These are phyloP conservation scores for Globisporangium orthogonon DNA, from an alignment of 352 stramenopile species.

Conservation along the genomic window DNA sequence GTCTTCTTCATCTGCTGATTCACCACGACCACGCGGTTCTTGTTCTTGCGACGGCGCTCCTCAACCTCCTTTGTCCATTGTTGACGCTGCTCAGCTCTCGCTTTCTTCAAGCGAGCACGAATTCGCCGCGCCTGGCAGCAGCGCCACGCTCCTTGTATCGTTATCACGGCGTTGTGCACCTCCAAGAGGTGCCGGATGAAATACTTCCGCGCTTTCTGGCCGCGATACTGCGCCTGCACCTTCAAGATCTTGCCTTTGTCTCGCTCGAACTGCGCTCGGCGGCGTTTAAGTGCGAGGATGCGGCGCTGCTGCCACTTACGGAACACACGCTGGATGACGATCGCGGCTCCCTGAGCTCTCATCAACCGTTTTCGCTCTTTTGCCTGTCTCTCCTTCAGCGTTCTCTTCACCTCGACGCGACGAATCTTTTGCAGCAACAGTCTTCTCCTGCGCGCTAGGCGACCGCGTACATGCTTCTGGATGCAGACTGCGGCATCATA, in stretches of 20 bases:
- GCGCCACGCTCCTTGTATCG: conserved; percentile 50
- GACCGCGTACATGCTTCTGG: conserved; percentile 28
- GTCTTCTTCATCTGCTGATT: conserved; percentile 16
- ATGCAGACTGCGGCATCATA: conserved; percentile 33
- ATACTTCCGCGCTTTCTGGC: conserved; percentile 25
- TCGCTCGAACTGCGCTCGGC: conserved; percentile 50
- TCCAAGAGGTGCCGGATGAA: conserved; percentile 17
- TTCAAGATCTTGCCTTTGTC: conserved; percentile 50
- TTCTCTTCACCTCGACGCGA: conserved; percentile 17
- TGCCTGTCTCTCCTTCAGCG: conserved; percentile 4
- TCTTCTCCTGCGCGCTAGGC: conserved; percentile 23
- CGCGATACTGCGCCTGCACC: conserved; percentile 48
- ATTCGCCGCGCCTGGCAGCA: conserved; percentile 22
- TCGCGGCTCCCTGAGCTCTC: conserved; percentile 26
- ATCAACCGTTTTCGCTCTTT: conserved; percentile 5
- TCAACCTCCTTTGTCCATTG: conserved; percentile 17
- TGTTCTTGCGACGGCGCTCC: conserved; percentile 9
- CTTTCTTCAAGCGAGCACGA: conserved; percentile 5
- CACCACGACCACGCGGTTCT: neutral
- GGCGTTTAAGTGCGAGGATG: conserved; percentile 26
- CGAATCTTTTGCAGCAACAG: conserved; percentile 35
- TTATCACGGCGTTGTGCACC: conserved; percentile 18
- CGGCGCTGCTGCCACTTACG: conserved; percentile 29
- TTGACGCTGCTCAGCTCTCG: conserved; percentile 14
- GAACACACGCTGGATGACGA: conserved; percentile 40